Evolutionary conservation across 345 rosid species (phyloP), one percentile per base, ranked within the genome.

Genomic region (Lepidium didymum): DNA sequence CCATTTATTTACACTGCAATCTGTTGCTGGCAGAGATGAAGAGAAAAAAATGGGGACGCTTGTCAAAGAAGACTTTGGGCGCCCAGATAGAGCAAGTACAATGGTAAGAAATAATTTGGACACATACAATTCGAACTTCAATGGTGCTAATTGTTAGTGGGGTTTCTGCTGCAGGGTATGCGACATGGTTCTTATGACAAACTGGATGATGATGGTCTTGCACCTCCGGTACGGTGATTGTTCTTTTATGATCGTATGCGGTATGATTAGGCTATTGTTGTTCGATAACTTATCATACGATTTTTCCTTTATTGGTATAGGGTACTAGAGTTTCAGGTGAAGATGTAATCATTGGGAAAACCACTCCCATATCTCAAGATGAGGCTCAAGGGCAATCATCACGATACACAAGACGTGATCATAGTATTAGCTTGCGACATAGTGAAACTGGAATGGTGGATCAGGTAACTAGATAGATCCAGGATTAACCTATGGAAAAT

Each of bases 31-130:
- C 45, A 94, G 99, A 77, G 99, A 94, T 61, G 97, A 88, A 82
- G 99, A 94, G 86, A 91, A 91, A 84, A 91, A 89, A 79, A 94
- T 91, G 97, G 99, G 99, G 19, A 91, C 97, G 8, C 97, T 94
- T 56, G 95, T 94, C 63, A 91, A 91, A 82, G 99, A 94, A 78
- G 96, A 91, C 80, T 94, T 94, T 67, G 97, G 97, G 13, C 94
- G 89, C 50, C 97, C 99, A 7, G 97, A 91, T 75, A 86, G 96
- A 77, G 77, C 85, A 53, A 87, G 78, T 72, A 94, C 99, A 42
- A 84, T 91, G 99, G 99, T 94, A 44, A 75, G 67, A 51, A 64
- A 55, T 51, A 56, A 56, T 41, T 46, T 67, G 14, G 14, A 40
- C 44, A 15, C 34, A 13, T 7, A 11, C n/a, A 10, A 67, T 21